These are phyloP conservation scores for Starmerella potacharoeniae DNA, from an alignment of 805 yeast species.

Conservation along the genomic window DNA sequence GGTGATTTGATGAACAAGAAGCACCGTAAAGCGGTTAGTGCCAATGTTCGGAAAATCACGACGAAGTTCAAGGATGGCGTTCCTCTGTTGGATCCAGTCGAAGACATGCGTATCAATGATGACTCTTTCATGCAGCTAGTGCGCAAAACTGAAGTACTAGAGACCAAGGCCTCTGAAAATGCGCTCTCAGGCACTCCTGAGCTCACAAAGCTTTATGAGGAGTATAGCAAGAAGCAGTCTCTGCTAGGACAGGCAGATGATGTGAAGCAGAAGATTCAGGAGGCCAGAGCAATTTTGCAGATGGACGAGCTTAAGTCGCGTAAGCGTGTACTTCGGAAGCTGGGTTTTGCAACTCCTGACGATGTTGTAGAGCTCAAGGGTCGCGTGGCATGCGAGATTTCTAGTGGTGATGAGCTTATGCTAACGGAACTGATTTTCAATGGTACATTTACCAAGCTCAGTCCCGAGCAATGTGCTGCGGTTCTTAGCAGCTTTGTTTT, in stretches of 20 bases:
- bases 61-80: slow-evolving; percentile 82
- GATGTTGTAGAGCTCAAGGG: slow-evolving; percentile 95
- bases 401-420: slow-evolving; percentile 79
- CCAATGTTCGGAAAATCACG: slow-evolving; percentile 68
- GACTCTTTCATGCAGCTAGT: slow-evolving; percentile 59
- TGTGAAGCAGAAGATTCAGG: slow-evolving; percentile 53
- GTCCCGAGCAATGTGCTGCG: slow-evolving; percentile 86
- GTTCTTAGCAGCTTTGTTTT: slow-evolving; percentile 88
- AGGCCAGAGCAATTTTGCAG: slow-evolving; percentile 86
- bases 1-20: slow-evolving; percentile 42
- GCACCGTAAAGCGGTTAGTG: slow-evolving; percentile 45
- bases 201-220: slow-evolving; percentile 49
- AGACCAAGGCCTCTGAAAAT: slow-evolving; percentile 57
- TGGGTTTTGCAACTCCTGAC: slow-evolving; percentile 74
- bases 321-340: slow-evolving; percentile 80
- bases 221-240: slow-evolving; percentile 54
- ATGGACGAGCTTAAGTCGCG: slow-evolving; percentile 87
- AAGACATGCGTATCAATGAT: slow-evolving; percentile 83
- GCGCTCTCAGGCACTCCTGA: slow-evolving; percentile 44
- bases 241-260: slow-evolving; percentile 48
- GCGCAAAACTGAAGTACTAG: slow-evolving; percentile 72
- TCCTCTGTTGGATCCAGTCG: slow-evolving; percentile 83
- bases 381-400: slow-evolving; percentile 62
- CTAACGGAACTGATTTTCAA: slow-evolving; percentile 91
- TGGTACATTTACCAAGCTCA: slow-evolving; percentile 82